phyloP scores from a whole-genome alignment of 2,329 filamentous ascomycete species.

The Rhinocladiella mackenziei region DNA sequence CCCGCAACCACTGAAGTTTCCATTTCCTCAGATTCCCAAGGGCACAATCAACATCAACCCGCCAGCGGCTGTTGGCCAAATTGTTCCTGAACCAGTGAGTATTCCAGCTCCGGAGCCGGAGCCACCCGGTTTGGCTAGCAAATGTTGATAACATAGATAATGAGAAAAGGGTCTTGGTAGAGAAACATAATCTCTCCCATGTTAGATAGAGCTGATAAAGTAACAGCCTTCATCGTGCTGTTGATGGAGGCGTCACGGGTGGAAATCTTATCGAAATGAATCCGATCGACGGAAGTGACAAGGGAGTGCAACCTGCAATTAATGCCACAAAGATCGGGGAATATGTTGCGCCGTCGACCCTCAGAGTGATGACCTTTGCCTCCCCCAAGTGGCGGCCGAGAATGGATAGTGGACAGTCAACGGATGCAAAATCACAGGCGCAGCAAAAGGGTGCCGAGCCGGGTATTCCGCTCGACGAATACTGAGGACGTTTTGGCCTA shows the following conservation, averaged over 20 bases:
- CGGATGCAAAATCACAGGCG: slow-evolving; percentile 8
- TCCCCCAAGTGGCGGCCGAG: slow-evolving; percentile 7
- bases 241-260: not conserved
- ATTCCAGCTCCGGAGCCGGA: slow-evolving; percentile 23
- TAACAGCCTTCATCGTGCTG: no score
- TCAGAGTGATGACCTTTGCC: slow-evolving; percentile 11
- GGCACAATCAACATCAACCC: slow-evolving; percentile 20
- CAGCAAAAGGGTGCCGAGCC: slow-evolving; percentile 1
- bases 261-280: not conserved
- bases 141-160: no score
- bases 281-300: not conserved
- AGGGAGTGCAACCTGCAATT: slow-evolving; percentile 13
- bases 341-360: slow-evolving; percentile 15
- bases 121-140: slow-evolving; percentile 15
- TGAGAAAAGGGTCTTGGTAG: no score
- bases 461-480: no score
- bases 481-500: no score
- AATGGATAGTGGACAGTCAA: slow-evolving; percentile 12
- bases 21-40: slow-evolving; percentile 23
- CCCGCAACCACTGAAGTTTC: slow-evolving; percentile 26
- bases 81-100: slow-evolving; percentile 24
- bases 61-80: slow-evolving; percentile 20
- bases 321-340: slow-evolving; percentile 13
- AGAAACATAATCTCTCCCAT: no score
- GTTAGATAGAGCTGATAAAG: no score